phyloP scores from a whole-genome alignment of 345 rosid species.

The Syzygium oleosum region DNA sequence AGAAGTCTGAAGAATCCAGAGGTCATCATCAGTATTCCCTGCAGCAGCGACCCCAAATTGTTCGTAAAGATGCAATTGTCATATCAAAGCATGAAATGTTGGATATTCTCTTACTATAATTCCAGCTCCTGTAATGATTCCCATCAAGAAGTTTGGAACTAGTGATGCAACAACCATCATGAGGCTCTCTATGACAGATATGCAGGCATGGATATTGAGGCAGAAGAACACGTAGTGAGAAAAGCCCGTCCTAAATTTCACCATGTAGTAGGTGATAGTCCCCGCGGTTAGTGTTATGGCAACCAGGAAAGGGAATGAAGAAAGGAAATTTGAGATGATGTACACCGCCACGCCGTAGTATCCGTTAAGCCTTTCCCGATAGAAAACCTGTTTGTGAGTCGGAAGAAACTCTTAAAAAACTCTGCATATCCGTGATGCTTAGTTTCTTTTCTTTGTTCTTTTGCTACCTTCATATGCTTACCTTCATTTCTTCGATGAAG shows the following conservation, averaged over 20 bases:
- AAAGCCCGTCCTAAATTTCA: slow-evolving; percentile 74
- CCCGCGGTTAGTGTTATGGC: slow-evolving; percentile 69
- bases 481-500: slow-evolving; percentile 95
- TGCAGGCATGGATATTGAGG: slow-evolving; percentile 77
- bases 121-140: slow-evolving; percentile 95
- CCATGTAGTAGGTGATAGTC: slow-evolving; percentile 88
- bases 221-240: slow-evolving; percentile 71
- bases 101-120: slow-evolving; percentile 16
- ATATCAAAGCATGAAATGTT: neutral
- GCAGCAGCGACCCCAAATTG: neutral
- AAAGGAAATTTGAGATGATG: slow-evolving; percentile 74
- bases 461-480: slow-evolving; percentile 1
- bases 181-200: slow-evolving; percentile 92
- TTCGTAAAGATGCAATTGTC: neutral
- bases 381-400: slow-evolving; percentile 62
- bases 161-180: slow-evolving; percentile 97
- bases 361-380: slow-evolving; percentile 90
- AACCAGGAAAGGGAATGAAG: slow-evolving; percentile 87
- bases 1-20: slow-evolving; percentile 13
- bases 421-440: neutral
- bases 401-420: neutral
- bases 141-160: slow-evolving; percentile 97
- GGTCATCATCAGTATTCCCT: slow-evolving; percentile 20
- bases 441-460: neutral
- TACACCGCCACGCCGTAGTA: slow-evolving; percentile 87